phyloP scores from a whole-genome alignment of 2,329 filamentous ascomycete genomes.

The Clarireedia paspali region DNA sequence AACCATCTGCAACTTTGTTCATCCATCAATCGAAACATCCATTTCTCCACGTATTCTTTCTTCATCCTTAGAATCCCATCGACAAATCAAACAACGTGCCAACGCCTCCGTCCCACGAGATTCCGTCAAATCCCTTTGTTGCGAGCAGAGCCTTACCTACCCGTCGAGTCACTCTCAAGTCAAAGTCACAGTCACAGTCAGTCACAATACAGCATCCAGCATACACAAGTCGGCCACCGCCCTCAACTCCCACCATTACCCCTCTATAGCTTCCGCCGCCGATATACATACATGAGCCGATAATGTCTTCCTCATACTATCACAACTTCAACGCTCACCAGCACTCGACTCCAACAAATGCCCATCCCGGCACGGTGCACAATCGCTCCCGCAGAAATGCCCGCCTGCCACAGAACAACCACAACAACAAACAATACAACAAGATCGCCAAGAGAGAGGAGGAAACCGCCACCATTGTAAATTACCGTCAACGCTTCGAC shows the following conservation, averaged over 20 bases:
- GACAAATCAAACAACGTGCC: no score
- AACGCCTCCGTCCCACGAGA: not conserved
- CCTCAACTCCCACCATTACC: not conserved
- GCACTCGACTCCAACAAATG: slow-evolving; percentile 46
- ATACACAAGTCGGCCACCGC: not conserved
- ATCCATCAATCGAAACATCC: not conserved
- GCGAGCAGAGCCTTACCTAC: slow-evolving; percentile 1
- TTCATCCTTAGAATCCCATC: not conserved
- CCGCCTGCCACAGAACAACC: slow-evolving; percentile 73
- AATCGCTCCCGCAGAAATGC: slow-evolving; percentile 79
- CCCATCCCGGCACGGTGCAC: slow-evolving; percentile 48
- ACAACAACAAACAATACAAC: slow-evolving; percentile 63
- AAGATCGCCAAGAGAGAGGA: slow-evolving; percentile 84
- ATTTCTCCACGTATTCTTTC: not conserved
- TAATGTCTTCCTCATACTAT: slow-evolving; percentile 57
- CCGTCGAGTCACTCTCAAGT: not conserved
- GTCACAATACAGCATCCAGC: not conserved
- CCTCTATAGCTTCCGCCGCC: not conserved
- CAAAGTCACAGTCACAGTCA: not conserved
- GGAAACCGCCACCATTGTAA: slow-evolving; percentile 66
- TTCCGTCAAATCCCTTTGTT: slow-evolving; percentile 5
- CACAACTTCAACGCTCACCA: slow-evolving; percentile 52
- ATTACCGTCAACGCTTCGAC: slow-evolving; percentile 84
- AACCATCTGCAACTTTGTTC: not conserved
- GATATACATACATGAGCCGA: slow-evolving; percentile 28